Conservation (phyloP, 2,329 filamentous ascomycete species). For the Pseudophaeomoniella oleicola region DNA sequence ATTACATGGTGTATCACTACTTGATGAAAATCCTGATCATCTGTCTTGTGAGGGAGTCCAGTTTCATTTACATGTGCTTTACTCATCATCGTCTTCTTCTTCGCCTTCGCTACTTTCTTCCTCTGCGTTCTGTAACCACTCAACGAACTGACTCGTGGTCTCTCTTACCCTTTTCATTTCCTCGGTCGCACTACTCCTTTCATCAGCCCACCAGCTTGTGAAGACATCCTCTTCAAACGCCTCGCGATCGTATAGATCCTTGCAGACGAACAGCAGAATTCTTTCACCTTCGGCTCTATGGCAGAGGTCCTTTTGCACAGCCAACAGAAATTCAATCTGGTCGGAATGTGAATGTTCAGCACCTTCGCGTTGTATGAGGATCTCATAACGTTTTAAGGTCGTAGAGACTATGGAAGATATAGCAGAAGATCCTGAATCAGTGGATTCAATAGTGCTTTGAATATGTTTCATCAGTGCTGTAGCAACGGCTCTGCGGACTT, state of each 20-base stretch:
- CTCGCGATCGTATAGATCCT: slow-evolving; percentile 74
- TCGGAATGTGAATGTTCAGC: slow-evolving; percentile 46
- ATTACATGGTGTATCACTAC: background rate
- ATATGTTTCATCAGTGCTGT: slow-evolving; percentile 73
- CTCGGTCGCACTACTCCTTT: slow-evolving; percentile 50
- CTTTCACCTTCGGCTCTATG: slow-evolving; percentile 48
- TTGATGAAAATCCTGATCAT: too few relatives aligned
- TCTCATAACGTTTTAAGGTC: slow-evolving; percentile 49
- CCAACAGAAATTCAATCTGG: slow-evolving; percentile 72
- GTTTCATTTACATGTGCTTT: too few relatives aligned
- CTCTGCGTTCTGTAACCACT: slow-evolving; percentile 67
- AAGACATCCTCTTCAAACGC: slow-evolving; percentile 82
- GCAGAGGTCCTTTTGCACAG: slow-evolving; percentile 66
- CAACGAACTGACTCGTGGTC: slow-evolving; percentile 65
- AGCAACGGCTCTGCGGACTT: slow-evolving; percentile 76
- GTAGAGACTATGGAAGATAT: slow-evolving; percentile 41
- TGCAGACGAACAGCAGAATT: slow-evolving; percentile 63
- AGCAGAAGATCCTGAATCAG: slow-evolving; percentile 11
- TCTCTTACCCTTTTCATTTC: slow-evolving; percentile 56
- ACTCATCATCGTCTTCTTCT: slow-evolving; percentile 39
- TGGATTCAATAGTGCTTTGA: slow-evolving; percentile 46
- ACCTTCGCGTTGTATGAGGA: slow-evolving; percentile 43
- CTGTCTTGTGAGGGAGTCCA: too few relatives aligned
- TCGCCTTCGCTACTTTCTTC: slow-evolving; percentile 57
- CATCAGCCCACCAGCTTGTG: slow-evolving; percentile 74